Conservation (phyloP, 805 yeast species). For the Nakazawaea laoshanensis region DNA sequence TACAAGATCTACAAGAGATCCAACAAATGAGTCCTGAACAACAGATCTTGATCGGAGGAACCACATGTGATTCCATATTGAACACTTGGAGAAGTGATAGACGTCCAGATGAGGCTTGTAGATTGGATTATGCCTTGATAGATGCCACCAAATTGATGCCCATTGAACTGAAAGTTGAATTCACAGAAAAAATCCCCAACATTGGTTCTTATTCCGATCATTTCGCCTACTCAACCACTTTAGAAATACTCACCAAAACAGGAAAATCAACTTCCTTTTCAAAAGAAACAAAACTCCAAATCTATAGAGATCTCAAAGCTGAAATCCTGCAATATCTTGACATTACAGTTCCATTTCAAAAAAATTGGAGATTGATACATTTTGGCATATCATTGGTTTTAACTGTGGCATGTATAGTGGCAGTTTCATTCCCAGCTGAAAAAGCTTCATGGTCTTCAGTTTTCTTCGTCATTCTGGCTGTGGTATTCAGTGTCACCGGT, state of each 20-base stretch:
- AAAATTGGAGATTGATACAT: slow-evolving; percentile 56
- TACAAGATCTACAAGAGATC: slow-evolving; percentile 30
- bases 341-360: slow-evolving; percentile 51
- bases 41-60: slow-evolving; percentile 69
- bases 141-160: slow-evolving; percentile 49
- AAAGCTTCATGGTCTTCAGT: slow-evolving; percentile 55
- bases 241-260: slow-evolving; percentile 21
- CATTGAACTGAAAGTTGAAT: slow-evolving; percentile 57
- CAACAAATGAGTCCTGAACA: slow-evolving; percentile 40
- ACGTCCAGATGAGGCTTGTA: slow-evolving; percentile 61
- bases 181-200: slow-evolving; percentile 58
- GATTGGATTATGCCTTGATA: slow-evolving; percentile 84
- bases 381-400: slow-evolving; percentile 47
- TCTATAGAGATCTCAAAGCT: slow-evolving; percentile 42
- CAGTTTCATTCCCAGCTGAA: slow-evolving; percentile 49
- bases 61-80: slow-evolving; percentile 81
- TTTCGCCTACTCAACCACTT: slow-evolving; percentile 62
- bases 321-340: slow-evolving; percentile 36
- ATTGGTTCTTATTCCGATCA: slow-evolving; percentile 87
- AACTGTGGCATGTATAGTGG: slow-evolving; percentile 45
- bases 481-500: slow-evolving; percentile 57
- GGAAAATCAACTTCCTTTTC: slow-evolving; percentile 1
- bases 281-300: slow-evolving; percentile 14
- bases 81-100: slow-evolving; percentile 77
- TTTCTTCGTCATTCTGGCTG: slow-evolving; percentile 50